phyloP scores from a whole-genome alignment of 371 early-diverging fungal species.

The Apophysomyces sp. region DNA sequence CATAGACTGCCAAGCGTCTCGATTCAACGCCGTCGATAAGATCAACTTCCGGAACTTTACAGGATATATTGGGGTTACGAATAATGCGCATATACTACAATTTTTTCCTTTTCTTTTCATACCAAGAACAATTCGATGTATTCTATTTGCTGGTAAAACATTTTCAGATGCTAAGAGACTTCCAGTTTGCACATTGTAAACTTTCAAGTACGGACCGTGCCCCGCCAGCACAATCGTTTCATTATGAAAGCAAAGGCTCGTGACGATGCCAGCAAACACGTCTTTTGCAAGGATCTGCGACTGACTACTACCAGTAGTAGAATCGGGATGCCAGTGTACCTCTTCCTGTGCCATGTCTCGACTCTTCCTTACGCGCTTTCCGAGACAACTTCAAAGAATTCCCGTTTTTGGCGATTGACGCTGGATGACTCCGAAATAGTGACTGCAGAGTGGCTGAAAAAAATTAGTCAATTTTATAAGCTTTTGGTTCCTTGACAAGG shows the following conservation, averaged over 20 bases:
- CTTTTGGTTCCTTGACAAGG: background rate
- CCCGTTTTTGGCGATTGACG: background rate
- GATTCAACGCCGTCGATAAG: slow-evolving; percentile 1
- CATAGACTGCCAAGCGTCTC: slow-evolving; percentile 33
- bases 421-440: background rate
- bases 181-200: slow-evolving; percentile 49
- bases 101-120: slow-evolving; percentile 6
- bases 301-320: background rate
- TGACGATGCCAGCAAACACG: slow-evolving; percentile 53
- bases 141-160: slow-evolving; percentile 46
- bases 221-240: slow-evolving; percentile 55
- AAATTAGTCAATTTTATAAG: background rate
- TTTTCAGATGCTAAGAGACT: slow-evolving; percentile 34
- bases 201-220: slow-evolving; percentile 61
- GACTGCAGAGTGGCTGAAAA: background rate
- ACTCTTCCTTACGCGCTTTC: background rate
- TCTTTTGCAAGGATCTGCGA: slow-evolving; percentile 27
- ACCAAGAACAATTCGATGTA: slow-evolving; percentile 61
- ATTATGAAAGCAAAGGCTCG: slow-evolving; percentile 54
- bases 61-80: background rate
- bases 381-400: background rate
- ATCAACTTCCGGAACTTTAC: slow-evolving; percentile 12
- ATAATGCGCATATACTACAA: background rate
- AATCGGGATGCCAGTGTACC: background rate
- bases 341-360: background rate